Evolutionary conservation across 202 grass and related monocot genomes (phyloP), one percentile per base, ranked within the genome.

Genomic region (Zoysia matrella): DNA sequence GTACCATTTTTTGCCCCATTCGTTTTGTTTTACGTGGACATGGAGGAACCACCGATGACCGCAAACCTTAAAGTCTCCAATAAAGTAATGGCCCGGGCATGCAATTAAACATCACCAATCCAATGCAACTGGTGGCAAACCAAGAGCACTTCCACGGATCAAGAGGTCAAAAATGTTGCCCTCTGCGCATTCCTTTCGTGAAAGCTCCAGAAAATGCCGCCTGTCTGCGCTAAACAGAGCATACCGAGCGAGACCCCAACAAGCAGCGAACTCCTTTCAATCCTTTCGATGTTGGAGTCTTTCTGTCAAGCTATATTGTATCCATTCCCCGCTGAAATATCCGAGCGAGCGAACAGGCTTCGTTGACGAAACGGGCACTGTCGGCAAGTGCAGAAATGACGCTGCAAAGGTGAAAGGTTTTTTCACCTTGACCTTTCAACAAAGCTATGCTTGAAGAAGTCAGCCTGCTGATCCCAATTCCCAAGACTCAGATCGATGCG

Each of bases 331-430:
- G 69, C 10, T 30, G 22, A 51, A 60, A 50, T 43, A 7, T 45
- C 15, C 69, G 3, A 14, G 40, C 36, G 77, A 73, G 52, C 47
- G 36, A 57, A 65, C 74, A 47, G 69, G 62, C 75, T 65, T 50
- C 11, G 76, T 79, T 83, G 69, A 74, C 78, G 49, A 79, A 51
- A 62, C 60, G 11, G 50, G 14, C 41, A 57, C 30, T 14, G 80
- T 83, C 84, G 84, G 88, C 84, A 83, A 80, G 75, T 83, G 88
- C 88, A 83, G 36, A 58, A 18, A 64, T 64, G 74, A 80, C 74
- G 62, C 55, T 75, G 62, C 42, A 30, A 12, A 57, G 56, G 15
- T 52, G 62, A 79, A 75, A 71, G 12, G 51, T 22, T 18, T 64
- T 75, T 89, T 76, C 77, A 85, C 60, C 58, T 53, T 41, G 30